Evolutionary conservation across 768 basidiomycete genomes (phyloP), one percentile per base, ranked within the genome.

Genomic region (Tubosaeta sp.): DNA sequence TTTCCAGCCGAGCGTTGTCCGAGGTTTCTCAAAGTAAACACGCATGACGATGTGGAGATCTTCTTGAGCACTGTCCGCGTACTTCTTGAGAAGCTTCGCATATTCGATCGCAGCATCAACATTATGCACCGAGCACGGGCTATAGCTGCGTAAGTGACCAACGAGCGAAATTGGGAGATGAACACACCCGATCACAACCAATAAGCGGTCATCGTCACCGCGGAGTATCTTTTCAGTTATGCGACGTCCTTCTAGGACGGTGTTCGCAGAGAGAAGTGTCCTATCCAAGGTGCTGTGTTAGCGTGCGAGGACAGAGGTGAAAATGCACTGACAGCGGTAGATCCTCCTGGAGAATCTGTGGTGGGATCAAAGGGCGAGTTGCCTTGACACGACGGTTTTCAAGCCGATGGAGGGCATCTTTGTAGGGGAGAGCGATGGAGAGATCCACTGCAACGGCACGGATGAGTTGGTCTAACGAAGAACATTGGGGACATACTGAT

Each of bases 1-100:
- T 69, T 99, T 99, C 95, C 95, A 99, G 24, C 96, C 96, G 43
- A 98, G 87, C 0, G 95, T 97, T 7, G 95, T 98, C 27, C 95
- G 79, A 1, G 87, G 87, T 62, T 98, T 98, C 62, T 98, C 95
- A 64, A 98, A 99, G 76, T 99, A 98, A 59, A 97, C 93, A 24
- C 94, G 86, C 95, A 98, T 98, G 59, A 98, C 77, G 62, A 99
- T 96, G 69, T 87, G 79, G 29, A 99, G 78, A 59, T 97, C 96
- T 11, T 90, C 85, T 62, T 82, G 83, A 40, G 88, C 83, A 11
- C 70, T 69, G 32, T 93, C 86, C 6, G 93, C 89, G 63, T 97
- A 97, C 32, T 73, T 79, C 52, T 78, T 80, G 40, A 98, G 77
- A 44, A 85, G 76, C 48, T 78, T 79, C 25, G 94, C 95, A 64